Evolutionary conservation across 306 rosid species (phyloP), one percentile per base, ranked within the genome.

Genomic region (Senna tora): DNA sequence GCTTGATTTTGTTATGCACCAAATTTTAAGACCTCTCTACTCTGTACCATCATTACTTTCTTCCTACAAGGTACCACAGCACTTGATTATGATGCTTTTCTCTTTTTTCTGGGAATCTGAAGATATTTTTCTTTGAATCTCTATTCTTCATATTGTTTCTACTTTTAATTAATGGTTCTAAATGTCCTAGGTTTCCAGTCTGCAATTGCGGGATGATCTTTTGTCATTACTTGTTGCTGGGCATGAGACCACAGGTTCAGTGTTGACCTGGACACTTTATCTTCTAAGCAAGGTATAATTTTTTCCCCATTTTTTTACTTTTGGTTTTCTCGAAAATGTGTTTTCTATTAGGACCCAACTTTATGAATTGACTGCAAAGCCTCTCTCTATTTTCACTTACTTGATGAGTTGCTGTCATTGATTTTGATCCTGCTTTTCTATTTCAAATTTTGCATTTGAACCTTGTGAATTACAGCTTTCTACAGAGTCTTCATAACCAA

Each of bases 211-310:
- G 66, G 96, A 94, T 65, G 99, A 94, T 80, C 97, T 94, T 71
- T 81, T 94, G 84, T 94, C 96, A 41, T 80, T 94, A 77, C 77
- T 94, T 77, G 97, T 94, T 74, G 99, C 99, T 67, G 99, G 99
- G 61, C 99, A 91, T 39, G 97, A 94, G 84, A 94, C 95, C 11
- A 91, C 97, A 53, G 98, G 95, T 70, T 94, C 96, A 9, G 96
- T 94, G 20, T 77, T 94, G 85, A 91, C 99, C 22, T 94, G 99
- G 97, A 94, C 99, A 36, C 77, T 88, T 22, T 94, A 89, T 89
- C 99, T 94, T 82, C 92, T 94, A 69, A 91, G 96, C 80, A 89
- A 91, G 99, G 99, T 94, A 89, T 34, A 60, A 34, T 82, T 83
- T 55, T 46, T 45, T 15, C 17, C 8, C 63, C 54, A 19, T 41